Percentiles rank a stretch among this genome's conserved stretches.
phyloP scores from a whole-genome alignment of 73 alveolate genomes.

The Tetrahymena elliotti region DNA sequence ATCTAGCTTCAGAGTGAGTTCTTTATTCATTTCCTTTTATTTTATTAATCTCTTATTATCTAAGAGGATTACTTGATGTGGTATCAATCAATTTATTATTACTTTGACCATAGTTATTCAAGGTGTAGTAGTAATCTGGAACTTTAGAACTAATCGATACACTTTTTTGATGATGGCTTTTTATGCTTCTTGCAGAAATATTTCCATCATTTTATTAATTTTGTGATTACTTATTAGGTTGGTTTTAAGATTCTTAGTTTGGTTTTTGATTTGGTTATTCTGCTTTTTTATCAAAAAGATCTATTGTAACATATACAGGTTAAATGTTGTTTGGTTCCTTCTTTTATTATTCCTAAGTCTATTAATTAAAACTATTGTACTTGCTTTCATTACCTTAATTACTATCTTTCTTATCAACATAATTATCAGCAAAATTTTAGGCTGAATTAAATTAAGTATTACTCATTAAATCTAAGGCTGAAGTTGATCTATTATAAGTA shows the following conservation, averaged over 20 bases:
- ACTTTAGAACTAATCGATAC: background rate
- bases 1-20: background rate
- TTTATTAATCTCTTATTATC: background rate
- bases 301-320: background rate
- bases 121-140: background rate
- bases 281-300: background rate
- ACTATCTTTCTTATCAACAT: background rate
- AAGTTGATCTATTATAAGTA: background rate
- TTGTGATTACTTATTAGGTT: background rate
- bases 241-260: background rate
- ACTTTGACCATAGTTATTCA: background rate
- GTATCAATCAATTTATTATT: background rate
- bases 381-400: background rate
- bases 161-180: background rate
- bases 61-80: background rate
- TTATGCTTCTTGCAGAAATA: background rate
- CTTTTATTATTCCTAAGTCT: background rate
- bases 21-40: background rate
- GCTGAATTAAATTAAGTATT: background rate
- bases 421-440: background rate
- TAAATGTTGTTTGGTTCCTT: background rate
- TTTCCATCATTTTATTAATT: background rate
- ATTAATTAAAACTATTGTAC: background rate
- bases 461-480: background rate
- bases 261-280: background rate